Percentiles rank a stretch among this genome's conserved stretches.
Conservation (phyloP, 1,284 basidiomycete species). For the Ganoderma multipileum region DNA sequence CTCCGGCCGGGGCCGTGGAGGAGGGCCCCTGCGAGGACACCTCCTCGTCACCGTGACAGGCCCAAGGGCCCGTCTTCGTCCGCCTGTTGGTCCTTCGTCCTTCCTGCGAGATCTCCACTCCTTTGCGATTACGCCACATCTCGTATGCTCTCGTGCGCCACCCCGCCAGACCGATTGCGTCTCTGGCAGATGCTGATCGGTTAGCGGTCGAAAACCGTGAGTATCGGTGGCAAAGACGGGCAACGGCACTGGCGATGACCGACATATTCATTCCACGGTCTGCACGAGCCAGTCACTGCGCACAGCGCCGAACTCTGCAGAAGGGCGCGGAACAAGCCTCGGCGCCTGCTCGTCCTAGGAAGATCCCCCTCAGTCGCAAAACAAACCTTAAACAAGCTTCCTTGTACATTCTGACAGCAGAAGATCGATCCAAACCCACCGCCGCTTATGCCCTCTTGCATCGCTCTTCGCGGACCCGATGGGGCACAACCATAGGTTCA, state of each 20-base stretch:
- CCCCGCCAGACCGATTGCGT: neutral
- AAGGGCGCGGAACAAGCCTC: neutral
- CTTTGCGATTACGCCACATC: slow-evolving; percentile 4
- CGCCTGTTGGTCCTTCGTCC: slow-evolving; percentile 1
- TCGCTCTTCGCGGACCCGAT: neutral
- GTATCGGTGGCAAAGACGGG: neutral
- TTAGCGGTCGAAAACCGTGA: slow-evolving; percentile 1
- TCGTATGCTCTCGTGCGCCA: slow-evolving; percentile 1
- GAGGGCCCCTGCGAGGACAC: slow-evolving; percentile 3
- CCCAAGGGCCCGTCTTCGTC: neutral
- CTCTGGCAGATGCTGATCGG: neutral
- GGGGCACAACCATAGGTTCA: neutral
- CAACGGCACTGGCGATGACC: neutral
- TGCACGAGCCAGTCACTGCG: neutral
- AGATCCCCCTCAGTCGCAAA: neutral
- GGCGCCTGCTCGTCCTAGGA: neutral
- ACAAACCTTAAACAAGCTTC: slow-evolving; percentile 4
- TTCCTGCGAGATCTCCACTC: slow-evolving; percentile 4
- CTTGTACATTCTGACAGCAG: neutral
- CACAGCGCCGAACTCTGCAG: slow-evolving; percentile 7
- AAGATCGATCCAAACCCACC: slow-evolving; percentile 1
- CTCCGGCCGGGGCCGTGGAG: slow-evolving; percentile 2
- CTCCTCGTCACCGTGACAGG: slow-evolving; percentile 11
- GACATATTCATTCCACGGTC: neutral
- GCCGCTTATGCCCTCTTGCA: neutral